phyloP scores from a whole-genome alignment of 495 filamentous ascomycete species.

The Haplographium delicatum region DNA sequence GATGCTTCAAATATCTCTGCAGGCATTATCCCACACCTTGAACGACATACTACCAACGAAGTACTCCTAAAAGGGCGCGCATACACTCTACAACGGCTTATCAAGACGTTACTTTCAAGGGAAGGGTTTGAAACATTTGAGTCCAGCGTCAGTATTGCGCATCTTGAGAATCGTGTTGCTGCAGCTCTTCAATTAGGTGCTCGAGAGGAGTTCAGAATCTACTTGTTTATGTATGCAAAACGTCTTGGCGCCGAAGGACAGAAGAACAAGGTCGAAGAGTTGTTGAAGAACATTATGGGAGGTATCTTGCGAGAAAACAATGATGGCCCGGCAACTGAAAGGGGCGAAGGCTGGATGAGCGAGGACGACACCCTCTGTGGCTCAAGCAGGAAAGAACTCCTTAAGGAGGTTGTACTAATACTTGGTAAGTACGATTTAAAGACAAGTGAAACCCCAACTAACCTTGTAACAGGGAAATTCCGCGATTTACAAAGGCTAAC shows the following conservation, averaged over 20 bases:
- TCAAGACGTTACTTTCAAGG: conserved; percentile 75
- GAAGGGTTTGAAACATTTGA: conserved; percentile 94
- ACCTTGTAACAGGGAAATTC: conserved; percentile 68
- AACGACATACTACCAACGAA: conserved; percentile 91
- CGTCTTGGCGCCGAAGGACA: conserved; percentile 86
- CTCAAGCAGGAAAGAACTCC: conserved; percentile 76
- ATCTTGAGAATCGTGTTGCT: conserved; percentile 91
- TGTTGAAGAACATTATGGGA: conserved; percentile 74
- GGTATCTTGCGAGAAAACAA: conserved; percentile 50
- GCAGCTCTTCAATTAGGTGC: conserved; percentile 81
- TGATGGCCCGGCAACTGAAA: conserved; percentile 39
- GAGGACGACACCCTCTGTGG: conserved; percentile 71
- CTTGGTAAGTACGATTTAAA: conserved; percentile 60
- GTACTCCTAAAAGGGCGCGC: conserved; percentile 87
- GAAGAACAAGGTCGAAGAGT: conserved; percentile 83
- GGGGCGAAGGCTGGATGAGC: conserved; percentile 49
- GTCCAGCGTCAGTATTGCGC: conserved; percentile 82
- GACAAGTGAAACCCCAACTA: conserved; percentile 1
- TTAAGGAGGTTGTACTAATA: conserved; percentile 86
- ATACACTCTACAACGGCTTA: conserved; percentile 79
- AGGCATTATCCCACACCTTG: conserved; percentile 86
- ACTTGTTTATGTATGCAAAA: conserved; percentile 94
- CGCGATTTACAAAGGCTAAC: conserved; percentile 86
- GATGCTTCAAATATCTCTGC: conserved; percentile 67
- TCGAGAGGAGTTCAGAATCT: conserved; percentile 84